A percentile compares a stretch with the other conserved stretches of the same genome.
These are phyloP conservation scores for Globisporangium uncinulatum DNA, from an alignment of 352 stramenopile genomes.

Conservation along the genomic window DNA sequence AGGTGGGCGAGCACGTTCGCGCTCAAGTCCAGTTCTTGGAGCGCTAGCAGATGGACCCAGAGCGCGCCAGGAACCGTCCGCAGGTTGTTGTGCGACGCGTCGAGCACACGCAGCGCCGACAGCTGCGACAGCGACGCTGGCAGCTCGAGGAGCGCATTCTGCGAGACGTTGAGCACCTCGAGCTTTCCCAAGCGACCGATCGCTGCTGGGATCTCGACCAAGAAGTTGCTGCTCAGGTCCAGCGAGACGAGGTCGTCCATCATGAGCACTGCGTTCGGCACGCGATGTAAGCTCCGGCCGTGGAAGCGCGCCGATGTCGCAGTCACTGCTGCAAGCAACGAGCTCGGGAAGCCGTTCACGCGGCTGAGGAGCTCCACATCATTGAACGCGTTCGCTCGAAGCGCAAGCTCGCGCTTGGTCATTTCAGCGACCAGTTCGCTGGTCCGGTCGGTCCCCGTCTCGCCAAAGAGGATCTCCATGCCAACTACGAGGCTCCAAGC, in stretches of 20 bases:
- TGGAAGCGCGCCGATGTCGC: slow-evolving; percentile 2
- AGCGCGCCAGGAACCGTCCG: slow-evolving; percentile 14
- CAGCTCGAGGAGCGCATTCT: slow-evolving; percentile 47
- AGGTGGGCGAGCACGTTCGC: slow-evolving; percentile 11
- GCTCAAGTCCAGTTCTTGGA: slow-evolving; percentile 36
- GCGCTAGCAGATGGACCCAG: slow-evolving; percentile 21
- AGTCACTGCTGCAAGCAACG: background rate
- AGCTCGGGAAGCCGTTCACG: slow-evolving; percentile 12
- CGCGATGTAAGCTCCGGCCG: slow-evolving; percentile 9
- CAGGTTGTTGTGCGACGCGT: slow-evolving; percentile 61
- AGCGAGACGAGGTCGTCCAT: slow-evolving; percentile 26
- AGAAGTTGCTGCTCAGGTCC: slow-evolving; percentile 43
- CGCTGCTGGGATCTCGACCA: slow-evolving; percentile 33
- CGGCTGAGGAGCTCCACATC: slow-evolving; percentile 14
- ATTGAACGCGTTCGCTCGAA: slow-evolving; percentile 13
- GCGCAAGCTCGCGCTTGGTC: slow-evolving; percentile 24
- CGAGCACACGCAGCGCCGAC: slow-evolving; percentile 26
- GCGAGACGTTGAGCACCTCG: slow-evolving; percentile 39
- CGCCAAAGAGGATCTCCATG: slow-evolving; percentile 58
- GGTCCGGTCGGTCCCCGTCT: slow-evolving; percentile 4
- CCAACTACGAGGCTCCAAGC: slow-evolving; percentile 41
- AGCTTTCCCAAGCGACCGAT: slow-evolving; percentile 33
- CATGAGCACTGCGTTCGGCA: slow-evolving; percentile 36
- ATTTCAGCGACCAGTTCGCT: slow-evolving; percentile 27
- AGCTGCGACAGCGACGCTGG: slow-evolving; percentile 25